These are phyloP conservation scores for Piromyces sp. DNA, from an alignment of 192 early-diverging fungal genomes.

Conservation along the genomic window DNA sequence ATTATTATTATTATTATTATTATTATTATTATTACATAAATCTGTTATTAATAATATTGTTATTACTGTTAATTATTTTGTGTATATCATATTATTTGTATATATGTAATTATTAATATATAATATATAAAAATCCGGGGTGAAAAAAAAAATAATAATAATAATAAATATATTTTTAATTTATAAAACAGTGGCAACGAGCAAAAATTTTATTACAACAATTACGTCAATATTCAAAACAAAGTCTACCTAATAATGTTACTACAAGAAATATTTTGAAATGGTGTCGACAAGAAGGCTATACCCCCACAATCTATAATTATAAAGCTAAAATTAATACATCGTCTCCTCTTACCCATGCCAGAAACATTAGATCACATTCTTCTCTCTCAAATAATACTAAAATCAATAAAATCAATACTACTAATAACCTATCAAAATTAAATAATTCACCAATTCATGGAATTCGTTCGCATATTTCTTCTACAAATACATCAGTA, in stretches of 20 bases:
- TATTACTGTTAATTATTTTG: no score
- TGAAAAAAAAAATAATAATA: no score
- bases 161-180: not conserved
- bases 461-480: no score
- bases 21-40: no score
- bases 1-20: no score
- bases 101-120: no score
- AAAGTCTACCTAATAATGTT: conserved; percentile 4
- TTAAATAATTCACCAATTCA: no score
- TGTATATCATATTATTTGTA: no score
- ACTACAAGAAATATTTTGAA: conserved; percentile 18
- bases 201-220: conserved; percentile 13
- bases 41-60: no score
- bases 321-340: not conserved
- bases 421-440: no score
- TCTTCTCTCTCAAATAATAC: not conserved
- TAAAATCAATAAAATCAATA: no score
- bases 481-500: not conserved
- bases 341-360: not conserved
- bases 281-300: conserved; percentile 20
- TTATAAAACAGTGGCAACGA: conserved; percentile 18
- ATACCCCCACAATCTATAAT: conserved; percentile 14
- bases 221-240: conserved; percentile 5
- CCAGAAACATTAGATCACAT: not conserved
- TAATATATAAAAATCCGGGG: no score